A percentile compares a stretch with the other conserved stretches of the same genome.
phyloP scores from a whole-genome alignment of 1,284 basidiomycete genomes.

The Ceratobasidium sp. region DNA sequence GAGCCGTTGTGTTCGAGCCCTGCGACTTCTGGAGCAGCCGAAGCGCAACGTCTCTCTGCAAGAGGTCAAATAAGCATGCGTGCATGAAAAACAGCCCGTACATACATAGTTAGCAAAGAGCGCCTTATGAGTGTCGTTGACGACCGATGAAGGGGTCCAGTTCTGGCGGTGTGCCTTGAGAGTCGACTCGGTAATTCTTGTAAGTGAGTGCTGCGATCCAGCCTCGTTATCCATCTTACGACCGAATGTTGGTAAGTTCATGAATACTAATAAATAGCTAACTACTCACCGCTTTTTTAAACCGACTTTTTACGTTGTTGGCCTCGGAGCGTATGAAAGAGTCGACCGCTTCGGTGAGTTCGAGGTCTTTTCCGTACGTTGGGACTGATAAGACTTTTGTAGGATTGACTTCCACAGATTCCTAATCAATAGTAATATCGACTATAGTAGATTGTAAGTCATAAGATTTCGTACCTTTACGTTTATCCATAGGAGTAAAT shows the following conservation, averaged over 20 bases:
- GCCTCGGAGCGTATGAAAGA: neutral
- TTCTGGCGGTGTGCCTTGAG: neutral
- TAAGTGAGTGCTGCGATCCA: neutral
- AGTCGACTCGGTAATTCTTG: neutral
- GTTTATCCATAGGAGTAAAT: too few species aligned
- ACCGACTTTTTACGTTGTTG: neutral
- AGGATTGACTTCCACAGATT: neutral
- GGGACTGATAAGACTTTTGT: neutral
- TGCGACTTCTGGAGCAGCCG: neutral
- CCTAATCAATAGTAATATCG: too few species aligned
- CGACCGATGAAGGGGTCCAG: neutral
- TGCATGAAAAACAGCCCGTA: too few species aligned
- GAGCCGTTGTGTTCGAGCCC: neutral
- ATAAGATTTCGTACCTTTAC: too few species aligned
- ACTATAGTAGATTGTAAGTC: too few species aligned
- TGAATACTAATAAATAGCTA: neutral
- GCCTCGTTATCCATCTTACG: neutral
- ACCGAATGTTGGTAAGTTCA: neutral
- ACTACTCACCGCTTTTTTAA: neutral
- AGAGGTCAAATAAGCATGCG: too few species aligned
- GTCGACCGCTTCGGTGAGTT: neutral
- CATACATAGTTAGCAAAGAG: too few species aligned
- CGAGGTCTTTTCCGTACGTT: neutral
- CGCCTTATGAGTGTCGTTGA: constrained; percentile 8
- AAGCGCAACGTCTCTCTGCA: neutral